Conservation (phyloP, 2,329 filamentous ascomycete genomes). For the Drechslera avenae region DNA sequence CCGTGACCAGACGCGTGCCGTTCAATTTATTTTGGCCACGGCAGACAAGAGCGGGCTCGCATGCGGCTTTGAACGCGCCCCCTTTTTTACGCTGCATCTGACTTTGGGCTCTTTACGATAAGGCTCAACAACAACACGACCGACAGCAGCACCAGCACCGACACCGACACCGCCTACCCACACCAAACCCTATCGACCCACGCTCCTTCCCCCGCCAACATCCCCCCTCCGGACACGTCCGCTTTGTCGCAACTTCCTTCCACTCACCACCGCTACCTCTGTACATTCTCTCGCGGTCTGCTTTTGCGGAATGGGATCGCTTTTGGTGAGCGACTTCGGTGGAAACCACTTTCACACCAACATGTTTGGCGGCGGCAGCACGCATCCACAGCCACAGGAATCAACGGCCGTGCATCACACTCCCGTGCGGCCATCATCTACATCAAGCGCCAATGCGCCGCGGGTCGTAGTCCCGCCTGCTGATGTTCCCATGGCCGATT, state of each 20-base stretch:
- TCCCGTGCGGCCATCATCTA: slow-evolving; percentile 41
- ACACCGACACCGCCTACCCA: slow-evolving; percentile 20
- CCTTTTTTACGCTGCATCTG: slow-evolving; percentile 29
- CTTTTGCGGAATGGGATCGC: slow-evolving; percentile 63
- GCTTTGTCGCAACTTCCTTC: slow-evolving; percentile 19
- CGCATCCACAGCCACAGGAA: slow-evolving; percentile 50
- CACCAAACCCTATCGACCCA: slow-evolving; percentile 18
- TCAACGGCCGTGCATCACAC: slow-evolving; percentile 44
- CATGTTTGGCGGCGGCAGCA: slow-evolving; percentile 62
- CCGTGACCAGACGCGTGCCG: slow-evolving; percentile 36
- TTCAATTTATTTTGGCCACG: slow-evolving; percentile 54
- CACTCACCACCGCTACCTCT: slow-evolving; percentile 4
- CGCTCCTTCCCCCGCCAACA: slow-evolving; percentile 14
- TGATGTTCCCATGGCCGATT: slow-evolving; percentile 50
- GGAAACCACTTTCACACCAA: slow-evolving; percentile 75
- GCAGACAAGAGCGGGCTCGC: slow-evolving; percentile 37
- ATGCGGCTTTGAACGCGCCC: slow-evolving; percentile 21
- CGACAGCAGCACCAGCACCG: too few species aligned
- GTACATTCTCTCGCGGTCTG: slow-evolving; percentile 18
- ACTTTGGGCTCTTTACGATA: slow-evolving; percentile 25
- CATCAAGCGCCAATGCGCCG: slow-evolving; percentile 33
- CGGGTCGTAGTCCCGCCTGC: slow-evolving; percentile 31
- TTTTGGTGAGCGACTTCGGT: slow-evolving; percentile 71
- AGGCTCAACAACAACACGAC: slow-evolving; percentile 26
- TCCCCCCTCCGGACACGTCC: slow-evolving; percentile 11